Evolutionary conservation across 768 basidiomycete genomes (phyloP).

Genomic region (Rhizopogon salebrosus): DNA sequence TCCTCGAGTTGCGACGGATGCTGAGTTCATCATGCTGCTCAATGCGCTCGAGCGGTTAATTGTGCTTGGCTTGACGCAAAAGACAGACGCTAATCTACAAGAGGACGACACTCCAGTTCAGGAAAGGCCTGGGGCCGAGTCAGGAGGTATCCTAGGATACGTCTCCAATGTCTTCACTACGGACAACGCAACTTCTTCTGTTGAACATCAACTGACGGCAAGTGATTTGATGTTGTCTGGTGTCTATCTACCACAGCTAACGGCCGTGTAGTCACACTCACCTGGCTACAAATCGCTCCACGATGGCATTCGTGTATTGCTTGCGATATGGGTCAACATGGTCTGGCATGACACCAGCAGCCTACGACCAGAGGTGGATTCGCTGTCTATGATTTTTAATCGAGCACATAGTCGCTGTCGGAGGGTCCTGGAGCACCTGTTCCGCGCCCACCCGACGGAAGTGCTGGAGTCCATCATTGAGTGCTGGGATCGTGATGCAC

Average conservation of each 20-base stretch:
- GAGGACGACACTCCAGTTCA: constrained; percentile 51
- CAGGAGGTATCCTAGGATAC: constrained; percentile 75
- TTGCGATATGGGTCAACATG: constrained; percentile 66
- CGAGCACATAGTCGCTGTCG: constrained; percentile 67
- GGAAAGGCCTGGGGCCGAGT: constrained; percentile 52
- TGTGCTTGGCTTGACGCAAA: constrained; percentile 62
- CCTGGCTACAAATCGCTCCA: constrained; percentile 73
- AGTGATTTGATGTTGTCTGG: constrained; percentile 17
- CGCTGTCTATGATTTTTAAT: constrained; percentile 59
- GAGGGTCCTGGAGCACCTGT: constrained; percentile 79
- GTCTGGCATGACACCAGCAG: constrained; percentile 40
- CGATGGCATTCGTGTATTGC: constrained; percentile 76
- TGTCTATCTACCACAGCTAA: background rate
- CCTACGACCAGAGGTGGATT: constrained; percentile 59
- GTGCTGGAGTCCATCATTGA: constrained; percentile 81
- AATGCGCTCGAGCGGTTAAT: constrained; percentile 82
- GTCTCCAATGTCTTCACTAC: constrained; percentile 89
- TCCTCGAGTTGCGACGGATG: constrained; percentile 58
- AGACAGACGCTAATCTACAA: constrained; percentile 38
- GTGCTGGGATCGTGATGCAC: constrained; percentile 66
- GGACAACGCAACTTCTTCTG: constrained; percentile 43
- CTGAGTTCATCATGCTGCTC: constrained; percentile 80
- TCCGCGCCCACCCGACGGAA: constrained; percentile 73
- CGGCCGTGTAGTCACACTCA: constrained; percentile 46
- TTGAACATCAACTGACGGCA: constrained; percentile 58